Base-by-base conservation (phyloP, 257 asterid genomes). In the Mentha longifolia region DNA sequence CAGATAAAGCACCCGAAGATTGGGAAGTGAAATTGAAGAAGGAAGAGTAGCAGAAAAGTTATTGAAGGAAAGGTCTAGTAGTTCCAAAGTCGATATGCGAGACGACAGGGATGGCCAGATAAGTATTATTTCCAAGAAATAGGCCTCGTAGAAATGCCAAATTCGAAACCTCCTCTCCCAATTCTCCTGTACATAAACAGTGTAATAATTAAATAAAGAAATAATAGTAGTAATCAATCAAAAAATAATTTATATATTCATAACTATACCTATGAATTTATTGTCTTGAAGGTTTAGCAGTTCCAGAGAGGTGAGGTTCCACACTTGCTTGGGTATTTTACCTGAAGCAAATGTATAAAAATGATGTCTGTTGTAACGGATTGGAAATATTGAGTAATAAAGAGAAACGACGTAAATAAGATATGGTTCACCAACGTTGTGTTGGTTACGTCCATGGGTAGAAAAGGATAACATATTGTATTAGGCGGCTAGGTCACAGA, bases 1-100 rank as follows among this genome's bases (percentile, higher is more conserved):
- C 30, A 81, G 25, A 46, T 65, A n/a, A 45, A 83, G 54, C 5
- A 0, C 3, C 37, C 31, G 30, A 25, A 85, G 77, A 41, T 75
- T 75, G 17, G 65, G 55, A 74, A 79, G 64, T 7, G 63, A 61
- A 2, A 2, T 13, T 0, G 67, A 12, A 60, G 67, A 12, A 60
- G 78, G 70, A 42, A 78, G 72, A 31, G 1, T 41, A 0, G 68
- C 69, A 3, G 56, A 50, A 9, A 72, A 16, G 9, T 6, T 25
- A 25, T 76, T 76, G 41, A 1, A 3, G 0, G 16, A 1, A 17
- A 76, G 54, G 2, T 19, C 20, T 4, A 76, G 0, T 0, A 0
- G 0, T 10, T 28, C 0, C 56, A 61, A 61, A n/a, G 50, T 39
- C 15, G 67, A 61, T 9, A 17, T 9, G 17, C 37, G 37, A 37